A percentile compares a stretch with the other conserved stretches of the same genome.
Evolutionary conservation across 176 grass and related monocot genomes (phyloP).

Genomic region (Oryza rufipogon): DNA sequence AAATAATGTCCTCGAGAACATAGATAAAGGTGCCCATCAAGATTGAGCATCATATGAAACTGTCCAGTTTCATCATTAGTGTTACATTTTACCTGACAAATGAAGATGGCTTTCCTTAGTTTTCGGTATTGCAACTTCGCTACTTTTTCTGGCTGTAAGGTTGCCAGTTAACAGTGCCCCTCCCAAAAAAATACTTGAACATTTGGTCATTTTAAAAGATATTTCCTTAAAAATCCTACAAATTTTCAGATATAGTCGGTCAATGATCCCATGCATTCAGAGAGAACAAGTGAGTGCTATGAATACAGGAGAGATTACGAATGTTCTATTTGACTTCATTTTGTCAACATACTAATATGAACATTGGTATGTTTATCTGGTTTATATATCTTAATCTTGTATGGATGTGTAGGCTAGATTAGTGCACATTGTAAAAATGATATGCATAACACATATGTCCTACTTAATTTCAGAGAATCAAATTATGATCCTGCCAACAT

Average conservation of each 20-base stretch:
- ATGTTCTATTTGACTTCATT: conserved; percentile 4
- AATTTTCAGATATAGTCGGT: conserved; percentile 1
- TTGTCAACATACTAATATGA: conserved; percentile 23
- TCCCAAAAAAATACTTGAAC: neutral
- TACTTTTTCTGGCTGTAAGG: conserved; percentile 5
- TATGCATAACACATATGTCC: neutral
- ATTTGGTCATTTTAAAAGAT: neutral
- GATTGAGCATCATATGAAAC: conserved; percentile 33
- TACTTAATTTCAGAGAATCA: conserved; percentile 10
- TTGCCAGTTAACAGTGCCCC: conserved; percentile 17
- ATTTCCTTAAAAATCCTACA: neutral
- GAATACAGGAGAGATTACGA: neutral
- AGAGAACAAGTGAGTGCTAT: neutral
- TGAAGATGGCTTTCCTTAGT: neutral
- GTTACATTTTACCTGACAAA: conserved; percentile 24
- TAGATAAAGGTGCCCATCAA: conserved; percentile 40
- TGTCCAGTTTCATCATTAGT: conserved; percentile 16
- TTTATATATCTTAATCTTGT: conserved; percentile 15
- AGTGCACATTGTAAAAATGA: neutral
- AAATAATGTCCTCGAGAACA: conserved; percentile 17
- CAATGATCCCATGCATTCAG: conserved; percentile 16
- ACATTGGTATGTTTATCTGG: neutral
- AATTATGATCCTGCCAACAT: conserved; percentile 19
- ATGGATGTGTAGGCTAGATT: conserved; percentile 1
- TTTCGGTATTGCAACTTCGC: neutral